Evolutionary conservation across 371 early-diverging fungal genomes (phyloP).

Genomic region (Syncephalis plumigaleata): DNA sequence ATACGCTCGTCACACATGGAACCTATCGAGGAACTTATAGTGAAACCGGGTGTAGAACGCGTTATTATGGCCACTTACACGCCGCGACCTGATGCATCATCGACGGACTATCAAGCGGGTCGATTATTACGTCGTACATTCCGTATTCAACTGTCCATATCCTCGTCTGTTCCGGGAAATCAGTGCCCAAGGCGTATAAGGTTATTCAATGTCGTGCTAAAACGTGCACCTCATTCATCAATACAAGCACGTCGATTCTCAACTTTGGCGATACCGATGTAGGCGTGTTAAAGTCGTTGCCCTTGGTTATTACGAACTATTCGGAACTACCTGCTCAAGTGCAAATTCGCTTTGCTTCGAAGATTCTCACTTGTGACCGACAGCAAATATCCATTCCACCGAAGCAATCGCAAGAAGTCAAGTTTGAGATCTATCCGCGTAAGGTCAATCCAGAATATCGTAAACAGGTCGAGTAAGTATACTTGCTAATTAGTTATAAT

Average conservation of each 20-base stretch:
- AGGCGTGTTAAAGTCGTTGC: conserved; percentile 73
- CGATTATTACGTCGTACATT: conserved; percentile 58
- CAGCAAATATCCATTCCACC: conserved; percentile 75
- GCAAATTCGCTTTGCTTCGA: conserved; percentile 73
- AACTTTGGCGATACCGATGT: conserved; percentile 94
- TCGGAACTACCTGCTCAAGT: conserved; percentile 80
- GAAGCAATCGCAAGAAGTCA: conserved; percentile 59
- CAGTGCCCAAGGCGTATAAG: conserved; percentile 41
- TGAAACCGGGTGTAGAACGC: conserved; percentile 76
- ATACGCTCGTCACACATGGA: conserved; percentile 7
- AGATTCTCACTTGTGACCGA: conserved; percentile 71
- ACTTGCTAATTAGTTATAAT: too few relatives aligned
- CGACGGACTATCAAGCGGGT: conserved; percentile 51
- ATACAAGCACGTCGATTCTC: conserved; percentile 58
- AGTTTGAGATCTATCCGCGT: conserved; percentile 91
- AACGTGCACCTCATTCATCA: conserved; percentile 86
- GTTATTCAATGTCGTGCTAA: conserved; percentile 81
- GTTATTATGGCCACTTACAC: conserved; percentile 64
- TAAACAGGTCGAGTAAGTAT: conserved; percentile 63
- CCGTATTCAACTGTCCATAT: conserved; percentile 28
- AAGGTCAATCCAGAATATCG: conserved; percentile 94
- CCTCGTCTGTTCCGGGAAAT: conserved; percentile 3
- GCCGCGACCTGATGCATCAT: conserved; percentile 39
- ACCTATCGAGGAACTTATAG: conserved; percentile 71
- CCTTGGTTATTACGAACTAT: conserved; percentile 63